Evolutionary conservation across 768 basidiomycete genomes (phyloP).

Genomic region (Lentinula aciculospora): DNA sequence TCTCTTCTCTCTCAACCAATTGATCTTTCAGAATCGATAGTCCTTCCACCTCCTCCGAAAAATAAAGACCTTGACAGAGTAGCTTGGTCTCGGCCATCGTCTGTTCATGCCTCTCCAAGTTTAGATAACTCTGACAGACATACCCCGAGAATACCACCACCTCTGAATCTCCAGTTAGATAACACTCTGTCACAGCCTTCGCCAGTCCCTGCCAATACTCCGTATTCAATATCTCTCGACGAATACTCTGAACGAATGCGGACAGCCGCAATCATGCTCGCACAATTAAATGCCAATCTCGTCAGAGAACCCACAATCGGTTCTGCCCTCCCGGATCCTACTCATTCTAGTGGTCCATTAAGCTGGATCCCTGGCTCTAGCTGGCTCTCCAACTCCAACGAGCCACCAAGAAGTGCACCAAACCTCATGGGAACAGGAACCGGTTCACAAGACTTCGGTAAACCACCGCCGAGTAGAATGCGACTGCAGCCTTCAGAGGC

Average conservation of each 20-base stretch:
- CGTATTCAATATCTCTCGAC: constrained; percentile 64
- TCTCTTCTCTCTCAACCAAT: constrained; percentile 63
- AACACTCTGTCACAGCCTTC: neutral
- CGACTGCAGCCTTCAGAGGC: constrained; percentile 81
- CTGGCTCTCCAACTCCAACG: constrained; percentile 33
- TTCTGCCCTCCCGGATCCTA: constrained; percentile 9
- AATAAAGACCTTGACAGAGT: constrained; percentile 87
- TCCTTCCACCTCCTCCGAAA: constrained; percentile 76
- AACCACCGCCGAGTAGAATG: constrained; percentile 43
- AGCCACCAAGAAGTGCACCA: constrained; percentile 18
- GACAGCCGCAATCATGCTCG: constrained; percentile 96
- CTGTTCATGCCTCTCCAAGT: constrained; percentile 33
- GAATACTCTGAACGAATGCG: constrained; percentile 99
- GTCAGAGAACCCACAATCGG: constrained; percentile 40
- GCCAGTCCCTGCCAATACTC: constrained; percentile 4
- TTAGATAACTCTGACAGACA: constrained; percentile 8
- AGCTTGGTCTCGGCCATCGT: constrained; percentile 68
- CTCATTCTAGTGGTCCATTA: constrained; percentile 25
- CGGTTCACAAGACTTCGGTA: constrained; percentile 4
- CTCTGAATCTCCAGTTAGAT: constrained; percentile 8
- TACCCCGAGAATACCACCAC: constrained; percentile 13
- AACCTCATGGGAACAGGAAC: constrained; percentile 8
- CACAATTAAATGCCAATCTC: constrained; percentile 86
- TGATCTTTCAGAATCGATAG: constrained; percentile 82
- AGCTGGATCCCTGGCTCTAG: constrained; percentile 53